These are phyloP conservation scores for Clohesyomyces aquaticus DNA, from an alignment of 495 filamentous ascomycete genomes.

Conservation along the genomic window DNA sequence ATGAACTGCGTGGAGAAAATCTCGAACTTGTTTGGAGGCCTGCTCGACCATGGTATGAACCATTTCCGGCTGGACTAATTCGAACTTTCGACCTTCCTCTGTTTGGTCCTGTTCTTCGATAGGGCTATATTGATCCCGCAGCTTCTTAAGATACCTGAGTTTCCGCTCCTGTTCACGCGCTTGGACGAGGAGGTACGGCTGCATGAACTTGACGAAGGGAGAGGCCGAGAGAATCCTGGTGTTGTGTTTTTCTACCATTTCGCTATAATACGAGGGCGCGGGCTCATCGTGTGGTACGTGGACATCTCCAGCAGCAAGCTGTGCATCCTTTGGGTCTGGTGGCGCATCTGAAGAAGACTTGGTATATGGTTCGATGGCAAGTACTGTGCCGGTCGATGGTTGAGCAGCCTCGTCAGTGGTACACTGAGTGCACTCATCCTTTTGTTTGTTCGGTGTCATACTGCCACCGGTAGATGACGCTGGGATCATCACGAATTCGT, in stretches of 20 bases:
- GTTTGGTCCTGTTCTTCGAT: constrained; percentile 43
- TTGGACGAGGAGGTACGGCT: constrained; percentile 89
- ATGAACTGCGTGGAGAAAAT: constrained; percentile 91
- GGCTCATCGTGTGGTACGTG: constrained; percentile 83
- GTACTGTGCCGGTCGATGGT: not conserved
- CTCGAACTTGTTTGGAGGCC: constrained; percentile 81
- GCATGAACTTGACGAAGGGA: constrained; percentile 92
- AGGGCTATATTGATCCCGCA: constrained; percentile 73
- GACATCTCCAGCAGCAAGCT: constrained; percentile 4
- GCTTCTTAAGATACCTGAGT: constrained; percentile 73
- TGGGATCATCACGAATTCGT: constrained; percentile 90
- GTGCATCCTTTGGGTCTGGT: constrained; percentile 1
- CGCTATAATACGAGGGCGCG: constrained; percentile 88
- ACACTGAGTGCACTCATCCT: constrained; percentile 11
- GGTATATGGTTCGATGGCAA: not conserved
- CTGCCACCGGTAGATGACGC: constrained; percentile 55
- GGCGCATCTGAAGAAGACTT: not conserved
- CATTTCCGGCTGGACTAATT: constrained; percentile 92
- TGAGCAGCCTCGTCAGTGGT: not conserved
- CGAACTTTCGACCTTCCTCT: constrained; percentile 68
- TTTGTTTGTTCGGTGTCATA: constrained; percentile 21
- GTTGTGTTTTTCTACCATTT: constrained; percentile 89
- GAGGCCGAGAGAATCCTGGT: constrained; percentile 95
- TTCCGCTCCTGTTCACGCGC: constrained; percentile 87
- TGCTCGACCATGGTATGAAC: constrained; percentile 77